Conservation (phyloP, 768 basidiomycete species). For the Lyophyllum decastes region DNA sequence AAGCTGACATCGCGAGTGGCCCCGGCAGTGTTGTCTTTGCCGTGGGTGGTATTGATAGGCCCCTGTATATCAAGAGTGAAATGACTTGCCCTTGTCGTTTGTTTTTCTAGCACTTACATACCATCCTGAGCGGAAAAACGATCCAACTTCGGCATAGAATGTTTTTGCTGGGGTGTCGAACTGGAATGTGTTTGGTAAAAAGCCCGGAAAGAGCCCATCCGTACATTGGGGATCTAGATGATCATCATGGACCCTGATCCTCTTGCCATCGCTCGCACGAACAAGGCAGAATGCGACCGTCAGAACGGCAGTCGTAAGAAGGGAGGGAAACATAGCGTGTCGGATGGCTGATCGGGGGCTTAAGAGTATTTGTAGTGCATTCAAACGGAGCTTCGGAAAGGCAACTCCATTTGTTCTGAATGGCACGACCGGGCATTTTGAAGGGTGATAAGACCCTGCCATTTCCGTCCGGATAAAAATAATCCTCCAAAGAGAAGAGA, state of each 20-base stretch:
- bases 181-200: conserved; percentile 1
- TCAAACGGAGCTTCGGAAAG: too few relatives aligned
- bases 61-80: not conserved
- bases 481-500: too few relatives aligned
- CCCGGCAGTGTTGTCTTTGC: conserved; percentile 11
- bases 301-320: too few relatives aligned
- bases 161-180: not conserved
- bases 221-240: conserved; percentile 4
- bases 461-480: too few relatives aligned
- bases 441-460: too few relatives aligned
- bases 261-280: too few relatives aligned
- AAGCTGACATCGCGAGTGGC: not conserved
- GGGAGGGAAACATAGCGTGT: too few relatives aligned
- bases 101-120: conserved; percentile 3
- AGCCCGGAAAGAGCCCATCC: not conserved
- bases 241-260: not conserved
- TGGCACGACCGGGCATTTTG: too few relatives aligned
- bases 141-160: not conserved
- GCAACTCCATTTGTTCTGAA: too few relatives aligned
- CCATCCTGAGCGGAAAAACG: conserved; percentile 6
- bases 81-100: not conserved
- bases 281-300: too few relatives aligned
- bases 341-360: too few relatives aligned
- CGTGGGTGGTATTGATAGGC: conserved; percentile 5
- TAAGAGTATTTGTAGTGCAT: too few relatives aligned